Base-by-base conservation (phyloP, 129 eudicot genomes). In the Pittosporum tobira region DNA sequence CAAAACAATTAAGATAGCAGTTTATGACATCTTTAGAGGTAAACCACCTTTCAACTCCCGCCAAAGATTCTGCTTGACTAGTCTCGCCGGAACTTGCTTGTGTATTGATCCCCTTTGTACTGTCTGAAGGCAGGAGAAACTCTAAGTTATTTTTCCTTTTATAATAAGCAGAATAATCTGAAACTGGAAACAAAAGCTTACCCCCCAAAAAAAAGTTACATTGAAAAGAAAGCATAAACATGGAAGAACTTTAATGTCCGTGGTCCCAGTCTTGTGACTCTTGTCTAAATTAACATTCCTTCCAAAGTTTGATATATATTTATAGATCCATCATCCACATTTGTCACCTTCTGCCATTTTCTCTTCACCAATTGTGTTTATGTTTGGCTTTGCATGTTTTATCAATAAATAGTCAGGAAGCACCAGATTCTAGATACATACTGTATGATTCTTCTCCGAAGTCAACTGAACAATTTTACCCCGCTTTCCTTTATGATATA, bases 31-130 rank as follows among this genome's bases (percentile, higher is more conserved):
- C 50, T 21, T 28, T 36, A 12, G 8, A 34, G 14, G 37, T 31
- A 62, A 66, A 55, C 25, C 68, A 85, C 95, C 91, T 87, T 34
- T 80, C 75, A 15, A 62, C 79, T 77, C 74, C 73, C 23, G 65
- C 80, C 36, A 70, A 69, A 24, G 84, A 46, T 69, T 77, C 31
- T 63, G 63, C 74, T 71, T 52, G 75, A 66, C 64, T 79, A 25
- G 72, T 45, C 45, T 79, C 87, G 57, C 62, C 71, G 64, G 78
- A 51, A 51, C 59, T 59, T 9, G 67, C 37, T 28, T 63, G 84
- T 77, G 71, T 77, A 63, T 71, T 65, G 62, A 61, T 50, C 60
- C 79, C 84, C 63, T 87, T 87, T 22, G 82, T 73, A 61, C 68
- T 75, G 49, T 87, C 95, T 87, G 80, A 70, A 75, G 63, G 53